Evolutionary conservation across 208 protist genomes (phyloP).

Genomic region (Trypanosoma platydactyli): DNA sequence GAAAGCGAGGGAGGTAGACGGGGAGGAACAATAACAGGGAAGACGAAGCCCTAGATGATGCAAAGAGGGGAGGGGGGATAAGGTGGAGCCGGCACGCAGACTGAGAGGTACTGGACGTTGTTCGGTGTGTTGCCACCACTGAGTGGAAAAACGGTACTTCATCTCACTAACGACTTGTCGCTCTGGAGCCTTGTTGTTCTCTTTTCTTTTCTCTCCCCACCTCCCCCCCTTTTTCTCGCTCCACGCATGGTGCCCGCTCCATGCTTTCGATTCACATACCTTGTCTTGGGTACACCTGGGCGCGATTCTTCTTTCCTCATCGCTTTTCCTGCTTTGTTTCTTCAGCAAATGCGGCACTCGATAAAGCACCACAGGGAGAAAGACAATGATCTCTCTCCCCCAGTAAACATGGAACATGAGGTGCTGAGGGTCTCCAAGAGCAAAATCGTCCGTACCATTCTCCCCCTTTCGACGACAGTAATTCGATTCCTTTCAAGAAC

Average conservation of each 20-base stretch:
- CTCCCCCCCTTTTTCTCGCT: conserved; percentile 4
- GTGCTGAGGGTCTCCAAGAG: conserved; percentile 22
- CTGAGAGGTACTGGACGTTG: too few species aligned
- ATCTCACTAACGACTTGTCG: too few species aligned
- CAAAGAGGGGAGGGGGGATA: too few species aligned
- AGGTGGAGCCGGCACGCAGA: too few species aligned
- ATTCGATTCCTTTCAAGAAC: conserved; percentile 35
- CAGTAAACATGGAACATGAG: conserved; percentile 38
- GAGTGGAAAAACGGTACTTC: too few species aligned
- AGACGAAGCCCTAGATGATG: too few species aligned
- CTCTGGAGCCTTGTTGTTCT: background rate
- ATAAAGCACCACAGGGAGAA: conserved; percentile 17
- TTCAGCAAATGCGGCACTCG: conserved; percentile 21
- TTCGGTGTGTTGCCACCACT: too few species aligned
- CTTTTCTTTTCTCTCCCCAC: too few species aligned
- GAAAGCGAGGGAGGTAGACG: too few species aligned
- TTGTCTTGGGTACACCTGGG: background rate
- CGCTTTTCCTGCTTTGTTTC: background rate
- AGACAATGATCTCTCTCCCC: background rate
- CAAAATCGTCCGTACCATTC: conserved; percentile 33
- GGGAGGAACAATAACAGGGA: too few species aligned
- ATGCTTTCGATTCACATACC: background rate
- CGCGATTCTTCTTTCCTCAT: background rate
- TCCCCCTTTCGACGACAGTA: conserved; percentile 22
- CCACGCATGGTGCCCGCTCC: background rate